phyloP scores from a whole-genome alignment of 352 stramenopile species.

The Globisporangium echinulatum region DNA sequence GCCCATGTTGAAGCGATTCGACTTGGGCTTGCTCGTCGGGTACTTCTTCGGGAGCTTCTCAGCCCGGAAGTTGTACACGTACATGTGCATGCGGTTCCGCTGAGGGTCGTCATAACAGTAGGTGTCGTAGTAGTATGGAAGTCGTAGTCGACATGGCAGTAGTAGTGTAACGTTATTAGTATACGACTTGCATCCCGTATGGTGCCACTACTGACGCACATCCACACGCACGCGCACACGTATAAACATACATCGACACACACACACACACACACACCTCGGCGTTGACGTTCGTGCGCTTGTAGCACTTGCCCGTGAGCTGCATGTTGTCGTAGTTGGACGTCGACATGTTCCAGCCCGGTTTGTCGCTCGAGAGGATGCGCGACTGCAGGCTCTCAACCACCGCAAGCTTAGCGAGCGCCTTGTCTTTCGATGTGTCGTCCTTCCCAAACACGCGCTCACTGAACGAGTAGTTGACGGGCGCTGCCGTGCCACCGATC shows the following conservation, averaged over 20 bases:
- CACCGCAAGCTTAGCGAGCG: slow-evolving; percentile 51
- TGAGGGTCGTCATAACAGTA: slow-evolving; percentile 10
- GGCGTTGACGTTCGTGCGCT: slow-evolving; percentile 68
- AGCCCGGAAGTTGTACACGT: slow-evolving; percentile 80
- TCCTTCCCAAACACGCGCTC: slow-evolving; percentile 65
- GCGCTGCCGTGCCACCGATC: slow-evolving; percentile 52
- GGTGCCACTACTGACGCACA: too few species aligned
- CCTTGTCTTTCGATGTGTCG: slow-evolving; percentile 54
- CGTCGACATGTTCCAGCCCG: slow-evolving; percentile 54
- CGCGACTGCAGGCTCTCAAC: slow-evolving; percentile 54
- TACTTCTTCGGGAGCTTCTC: slow-evolving; percentile 82
- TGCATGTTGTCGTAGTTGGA: slow-evolving; percentile 74
- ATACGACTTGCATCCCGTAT: too few species aligned
- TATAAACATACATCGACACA: not conserved
- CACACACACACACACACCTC: slow-evolving; percentile 30
- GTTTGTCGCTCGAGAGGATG: slow-evolving; percentile 46
- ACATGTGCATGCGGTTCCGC: slow-evolving; percentile 76
- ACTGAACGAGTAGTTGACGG: slow-evolving; percentile 60
- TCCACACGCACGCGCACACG: not conserved
- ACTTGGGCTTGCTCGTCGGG: slow-evolving; percentile 56
- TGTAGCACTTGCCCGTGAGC: slow-evolving; percentile 67
- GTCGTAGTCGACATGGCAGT: too few species aligned
- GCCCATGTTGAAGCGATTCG: slow-evolving; percentile 75
- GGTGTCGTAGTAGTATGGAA: too few species aligned
- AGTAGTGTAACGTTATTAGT: too few species aligned